These are phyloP conservation scores for Paramecium tetraurelia DNA, from an alignment of 73 alveolate genomes.

Conservation along the genomic window DNA sequence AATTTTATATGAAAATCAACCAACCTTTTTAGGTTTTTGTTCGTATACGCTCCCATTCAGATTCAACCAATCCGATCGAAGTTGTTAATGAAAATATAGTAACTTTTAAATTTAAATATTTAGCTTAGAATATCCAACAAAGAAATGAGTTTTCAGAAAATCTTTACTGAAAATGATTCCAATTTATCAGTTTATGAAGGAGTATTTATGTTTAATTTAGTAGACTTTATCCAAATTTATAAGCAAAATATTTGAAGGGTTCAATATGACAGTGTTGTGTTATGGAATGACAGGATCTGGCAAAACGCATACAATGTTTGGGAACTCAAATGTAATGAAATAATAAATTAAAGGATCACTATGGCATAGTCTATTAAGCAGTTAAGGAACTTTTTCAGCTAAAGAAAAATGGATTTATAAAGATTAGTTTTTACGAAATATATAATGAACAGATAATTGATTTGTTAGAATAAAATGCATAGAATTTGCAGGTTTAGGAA, in stretches of 20 bases:
- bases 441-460: conserved; percentile 57
- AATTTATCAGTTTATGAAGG: background rate
- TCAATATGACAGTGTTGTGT: conserved; percentile 54
- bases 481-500: conserved; percentile 34
- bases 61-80: background rate
- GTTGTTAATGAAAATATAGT: background rate
- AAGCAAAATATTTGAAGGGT: conserved; percentile 42
- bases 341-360: background rate
- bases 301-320: conserved; percentile 71
- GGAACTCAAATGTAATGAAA: conserved; percentile 53
- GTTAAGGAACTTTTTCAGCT: conserved; percentile 4
- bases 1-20: background rate
- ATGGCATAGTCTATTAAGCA: conserved; percentile 55
- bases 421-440: conserved; percentile 54
- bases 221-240: background rate
- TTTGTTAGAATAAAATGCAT: background rate
- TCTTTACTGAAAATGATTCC: conserved; percentile 7
- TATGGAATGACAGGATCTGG: conserved; percentile 75
- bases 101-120: background rate
- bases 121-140: background rate
- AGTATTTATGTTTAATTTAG: background rate
- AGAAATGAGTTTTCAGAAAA: background rate
- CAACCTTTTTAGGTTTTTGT: conserved; percentile 29
- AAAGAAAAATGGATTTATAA: conserved; percentile 21
- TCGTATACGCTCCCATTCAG: background rate